Evolutionary conservation across 768 basidiomycete species (phyloP).

Genomic region (Holtermannia corniformis): DNA sequence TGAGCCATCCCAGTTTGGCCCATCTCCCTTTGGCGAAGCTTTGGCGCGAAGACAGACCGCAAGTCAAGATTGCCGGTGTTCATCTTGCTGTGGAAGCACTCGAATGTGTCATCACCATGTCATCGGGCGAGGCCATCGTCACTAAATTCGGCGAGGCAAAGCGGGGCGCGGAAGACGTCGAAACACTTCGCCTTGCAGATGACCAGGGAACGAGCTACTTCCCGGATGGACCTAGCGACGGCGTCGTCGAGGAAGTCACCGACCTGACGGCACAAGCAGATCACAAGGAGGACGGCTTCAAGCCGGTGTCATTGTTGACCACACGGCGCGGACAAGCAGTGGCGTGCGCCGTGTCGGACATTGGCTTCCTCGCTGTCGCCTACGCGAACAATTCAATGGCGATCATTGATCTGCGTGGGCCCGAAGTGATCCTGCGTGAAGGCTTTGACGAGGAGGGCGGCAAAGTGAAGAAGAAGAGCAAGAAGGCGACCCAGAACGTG

Average conservation of each 20-base stretch:
- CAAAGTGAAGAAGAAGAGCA: constrained; percentile 43
- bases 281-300: constrained; percentile 46
- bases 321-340: constrained; percentile 48
- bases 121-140: constrained; percentile 43
- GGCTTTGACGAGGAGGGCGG: constrained; percentile 39
- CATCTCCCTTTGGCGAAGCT: constrained; percentile 33
- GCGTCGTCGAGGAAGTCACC: constrained; percentile 47
- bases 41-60: constrained; percentile 30
- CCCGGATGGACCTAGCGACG: not conserved
- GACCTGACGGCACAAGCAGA: constrained; percentile 49
- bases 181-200: constrained; percentile 6
- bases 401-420: constrained; percentile 66
- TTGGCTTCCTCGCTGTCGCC: constrained; percentile 69
- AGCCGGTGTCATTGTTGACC: constrained; percentile 55
- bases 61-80: constrained; percentile 40
- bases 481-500: constrained; percentile 45
- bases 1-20: constrained; percentile 40
- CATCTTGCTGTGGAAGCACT: constrained; percentile 40
- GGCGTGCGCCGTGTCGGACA: constrained; percentile 58
- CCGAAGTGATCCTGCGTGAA: constrained; percentile 55
- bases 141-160: constrained; percentile 39
- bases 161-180: constrained; percentile 7
- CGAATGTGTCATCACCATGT: constrained; percentile 41
- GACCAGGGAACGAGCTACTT: constrained; percentile 1
- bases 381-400: constrained; percentile 54